These are phyloP conservation scores for Pseudogymnoascus sp. DNA, from an alignment of 2,329 filamentous ascomycete species.

Conservation along the genomic window DNA sequence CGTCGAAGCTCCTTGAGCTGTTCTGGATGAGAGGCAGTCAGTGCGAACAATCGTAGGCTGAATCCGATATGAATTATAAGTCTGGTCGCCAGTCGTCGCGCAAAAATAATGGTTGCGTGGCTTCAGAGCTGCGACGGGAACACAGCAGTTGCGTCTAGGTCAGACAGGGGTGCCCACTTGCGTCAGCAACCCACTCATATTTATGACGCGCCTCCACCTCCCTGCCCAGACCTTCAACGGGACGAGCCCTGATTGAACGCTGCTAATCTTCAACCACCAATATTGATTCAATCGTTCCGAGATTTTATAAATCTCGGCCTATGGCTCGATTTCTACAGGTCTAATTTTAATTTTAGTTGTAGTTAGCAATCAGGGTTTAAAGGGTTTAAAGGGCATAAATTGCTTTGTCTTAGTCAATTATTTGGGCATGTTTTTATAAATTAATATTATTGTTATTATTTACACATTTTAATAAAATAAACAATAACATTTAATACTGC, in stretches of 20 bases:
- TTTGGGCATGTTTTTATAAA: not conserved
- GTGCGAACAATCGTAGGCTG: not conserved
- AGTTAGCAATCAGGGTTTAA: not conserved
- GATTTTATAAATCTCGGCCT: not conserved
- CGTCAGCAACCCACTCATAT: constrained; percentile 3
- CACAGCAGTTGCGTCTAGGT: not conserved
- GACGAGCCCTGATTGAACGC: not conserved
- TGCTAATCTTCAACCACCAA: not conserved
- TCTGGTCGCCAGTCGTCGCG: not conserved
- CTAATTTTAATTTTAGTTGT: not conserved
- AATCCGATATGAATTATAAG: not conserved
- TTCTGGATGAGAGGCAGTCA: not conserved
- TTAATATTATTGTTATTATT: not conserved
- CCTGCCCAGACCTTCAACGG: constrained; percentile 2
- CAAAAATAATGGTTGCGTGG: constrained; percentile 8
- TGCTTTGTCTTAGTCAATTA: not conserved
- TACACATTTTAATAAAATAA: not conserved
- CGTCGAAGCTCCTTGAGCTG: constrained; percentile 10
- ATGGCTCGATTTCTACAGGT: not conserved
- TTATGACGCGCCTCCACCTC: not conserved
- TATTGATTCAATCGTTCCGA: not conserved
- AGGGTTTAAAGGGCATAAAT: not conserved
- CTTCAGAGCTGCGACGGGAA: constrained; percentile 6
- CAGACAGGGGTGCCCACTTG: constrained; percentile 5
- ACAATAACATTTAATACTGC: not conserved